Percentiles rank a stretch among this genome's conserved stretches.
Evolutionary conservation across 2,329 filamentous ascomycete genomes (phyloP).

Genomic region (Fusarium penzigii): DNA sequence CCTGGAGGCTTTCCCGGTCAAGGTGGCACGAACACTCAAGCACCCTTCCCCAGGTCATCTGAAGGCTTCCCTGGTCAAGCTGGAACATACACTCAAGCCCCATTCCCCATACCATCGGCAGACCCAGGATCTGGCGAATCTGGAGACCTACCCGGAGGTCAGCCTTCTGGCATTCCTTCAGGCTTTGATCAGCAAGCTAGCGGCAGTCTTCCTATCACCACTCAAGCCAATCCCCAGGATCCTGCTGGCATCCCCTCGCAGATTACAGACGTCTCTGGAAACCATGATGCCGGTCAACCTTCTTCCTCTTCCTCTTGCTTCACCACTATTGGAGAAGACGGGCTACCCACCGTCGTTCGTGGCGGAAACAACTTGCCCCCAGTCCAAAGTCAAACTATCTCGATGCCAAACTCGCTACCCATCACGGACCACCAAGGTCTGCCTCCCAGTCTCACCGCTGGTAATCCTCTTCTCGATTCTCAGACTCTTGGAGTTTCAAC

Average conservation of each 20-base stretch:
- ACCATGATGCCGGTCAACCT: constrained; percentile 6
- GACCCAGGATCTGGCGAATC: constrained; percentile 10
- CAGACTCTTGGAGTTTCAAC: constrained; percentile 10
- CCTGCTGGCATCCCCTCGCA: constrained; percentile 15
- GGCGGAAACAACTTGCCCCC: constrained; percentile 7
- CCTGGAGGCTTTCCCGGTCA: too few species aligned
- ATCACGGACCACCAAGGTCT: constrained; percentile 15
- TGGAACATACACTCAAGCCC: constrained; percentile 11
- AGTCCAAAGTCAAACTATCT: constrained; percentile 14
- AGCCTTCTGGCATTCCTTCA: constrained; percentile 10
- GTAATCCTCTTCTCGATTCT: constrained; percentile 13
- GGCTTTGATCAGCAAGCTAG: constrained; percentile 19
- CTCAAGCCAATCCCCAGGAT: constrained; percentile 15
- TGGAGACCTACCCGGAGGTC: constrained; percentile 10
- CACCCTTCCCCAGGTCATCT: too few species aligned
- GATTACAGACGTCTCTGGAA: constrained; percentile 13
- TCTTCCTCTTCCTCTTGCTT: constrained; percentile 18
- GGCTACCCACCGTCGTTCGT: constrained; percentile 30
- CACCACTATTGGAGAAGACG: constrained; percentile 26
- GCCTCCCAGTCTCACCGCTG: constrained; percentile 14
- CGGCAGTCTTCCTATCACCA: constrained; percentile 18
- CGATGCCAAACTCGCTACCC: constrained; percentile 6
- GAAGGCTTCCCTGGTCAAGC: constrained; percentile 9
- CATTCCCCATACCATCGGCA: constrained; percentile 18
- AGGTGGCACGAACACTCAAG: too few species aligned